A percentile compares a stretch with the other conserved stretches of the same genome.
Conservation (phyloP, 2,329 filamentous ascomycete genomes). For the Aspergillus sp. region DNA sequence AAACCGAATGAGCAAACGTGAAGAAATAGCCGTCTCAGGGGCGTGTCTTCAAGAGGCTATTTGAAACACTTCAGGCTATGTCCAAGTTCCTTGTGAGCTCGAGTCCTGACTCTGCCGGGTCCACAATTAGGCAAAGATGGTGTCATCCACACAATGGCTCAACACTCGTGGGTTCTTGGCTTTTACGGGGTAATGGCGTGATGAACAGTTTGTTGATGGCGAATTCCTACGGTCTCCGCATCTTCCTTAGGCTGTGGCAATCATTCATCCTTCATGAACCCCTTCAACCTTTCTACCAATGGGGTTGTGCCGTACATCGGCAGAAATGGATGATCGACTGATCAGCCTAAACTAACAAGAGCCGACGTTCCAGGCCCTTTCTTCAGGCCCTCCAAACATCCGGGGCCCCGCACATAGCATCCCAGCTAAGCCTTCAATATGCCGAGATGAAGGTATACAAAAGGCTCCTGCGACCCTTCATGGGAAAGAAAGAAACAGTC, state of each 20-base stretch:
- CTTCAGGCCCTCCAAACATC: background rate
- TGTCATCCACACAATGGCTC: background rate
- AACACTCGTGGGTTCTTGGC: background rate
- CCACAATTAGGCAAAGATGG: background rate
- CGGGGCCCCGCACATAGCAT: background rate
- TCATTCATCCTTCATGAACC: background rate
- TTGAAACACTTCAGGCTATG: background rate
- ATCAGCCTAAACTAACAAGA: slow-evolving; percentile 7
- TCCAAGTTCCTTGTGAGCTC: background rate
- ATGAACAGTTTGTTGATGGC: background rate
- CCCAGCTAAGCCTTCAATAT: background rate
- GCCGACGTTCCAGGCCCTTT: background rate
- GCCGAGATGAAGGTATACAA: background rate
- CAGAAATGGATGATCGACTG: slow-evolving; percentile 4
- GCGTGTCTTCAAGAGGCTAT: background rate
- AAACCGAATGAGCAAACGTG: background rate
- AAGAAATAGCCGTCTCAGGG: background rate
- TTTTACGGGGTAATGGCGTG: background rate
- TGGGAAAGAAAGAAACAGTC: background rate
- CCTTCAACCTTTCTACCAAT: background rate
- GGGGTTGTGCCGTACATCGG: background rate
- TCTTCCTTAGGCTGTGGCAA: background rate
- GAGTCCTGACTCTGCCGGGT: background rate
- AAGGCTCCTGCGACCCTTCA: background rate
- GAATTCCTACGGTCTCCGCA: background rate